phyloP scores from a whole-genome alignment of 495 filamentous ascomycete species.

The Xylaria venustula region DNA sequence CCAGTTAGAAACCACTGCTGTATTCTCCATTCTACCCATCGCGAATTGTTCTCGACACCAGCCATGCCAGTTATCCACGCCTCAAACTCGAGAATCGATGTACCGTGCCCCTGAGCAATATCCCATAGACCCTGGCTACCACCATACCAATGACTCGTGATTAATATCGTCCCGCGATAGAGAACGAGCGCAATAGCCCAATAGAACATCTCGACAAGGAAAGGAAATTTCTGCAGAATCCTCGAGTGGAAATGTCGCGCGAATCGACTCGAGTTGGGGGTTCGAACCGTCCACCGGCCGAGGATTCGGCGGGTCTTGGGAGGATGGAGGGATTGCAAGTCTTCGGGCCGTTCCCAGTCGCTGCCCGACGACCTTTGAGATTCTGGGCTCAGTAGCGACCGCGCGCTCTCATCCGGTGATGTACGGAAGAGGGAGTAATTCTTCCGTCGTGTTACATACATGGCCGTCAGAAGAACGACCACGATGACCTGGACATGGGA shows the following conservation, averaged over 20 bases:
- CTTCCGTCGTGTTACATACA: conserved; percentile 50
- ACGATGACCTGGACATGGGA: conserved; percentile 44
- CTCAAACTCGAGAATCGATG: conserved; percentile 62
- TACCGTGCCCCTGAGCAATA: conserved; percentile 62
- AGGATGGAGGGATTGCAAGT: conserved; percentile 10
- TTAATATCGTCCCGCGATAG: conserved; percentile 59
- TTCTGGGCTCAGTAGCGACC: conserved; percentile 12
- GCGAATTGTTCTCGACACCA: conserved; percentile 4
- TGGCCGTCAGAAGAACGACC: conserved; percentile 49
- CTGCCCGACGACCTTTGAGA: conserved; percentile 13
- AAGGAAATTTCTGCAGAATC: conserved; percentile 66
- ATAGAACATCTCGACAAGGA: conserved; percentile 78
- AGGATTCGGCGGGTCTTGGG: conserved; percentile 20
- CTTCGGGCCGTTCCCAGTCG: conserved; percentile 12
- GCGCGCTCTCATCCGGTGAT: conserved; percentile 6
- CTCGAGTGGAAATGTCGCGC: conserved; percentile 54
- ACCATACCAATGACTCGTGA: conserved; percentile 57
- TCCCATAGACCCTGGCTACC: conserved; percentile 61
- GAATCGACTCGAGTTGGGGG: conserved; percentile 57
- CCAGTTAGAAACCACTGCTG: conserved; percentile 53
- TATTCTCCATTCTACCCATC: conserved; percentile 46
- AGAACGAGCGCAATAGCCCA: conserved; percentile 72
- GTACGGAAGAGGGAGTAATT: conserved; percentile 42
- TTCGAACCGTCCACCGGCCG: conserved; percentile 34
- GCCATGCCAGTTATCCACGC: conserved; percentile 29